A percentile compares a stretch with the other conserved stretches of the same genome.
phyloP scores from a whole-genome alignment of 2,329 filamentous ascomycete genomes.

The Venturia pyrina region DNA sequence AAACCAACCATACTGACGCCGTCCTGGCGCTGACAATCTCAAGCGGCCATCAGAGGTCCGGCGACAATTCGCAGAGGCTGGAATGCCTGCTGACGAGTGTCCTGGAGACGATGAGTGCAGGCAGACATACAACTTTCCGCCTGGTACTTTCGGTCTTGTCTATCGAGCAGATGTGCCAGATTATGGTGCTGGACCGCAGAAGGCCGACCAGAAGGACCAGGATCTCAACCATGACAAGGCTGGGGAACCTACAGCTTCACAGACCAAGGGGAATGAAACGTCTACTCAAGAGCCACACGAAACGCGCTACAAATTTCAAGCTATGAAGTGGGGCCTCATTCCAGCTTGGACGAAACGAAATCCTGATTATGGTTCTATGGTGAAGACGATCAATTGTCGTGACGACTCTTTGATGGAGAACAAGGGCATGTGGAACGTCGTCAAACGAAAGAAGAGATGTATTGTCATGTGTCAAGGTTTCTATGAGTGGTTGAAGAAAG shows the following conservation, averaged over 20 bases:
- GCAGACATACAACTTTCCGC: conserved; percentile 87
- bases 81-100: conserved; percentile 62
- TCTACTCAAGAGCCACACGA: conserved; percentile 18
- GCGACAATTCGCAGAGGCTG: conserved; percentile 59
- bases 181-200: conserved; percentile 38
- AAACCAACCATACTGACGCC: not conserved
- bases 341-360: conserved; percentile 87
- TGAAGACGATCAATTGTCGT: conserved; percentile 92
- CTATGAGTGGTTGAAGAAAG: conserved; percentile 88
- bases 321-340: conserved; percentile 93
- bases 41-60: conserved; percentile 71
- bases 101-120: conserved; percentile 61
- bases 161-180: conserved; percentile 68
- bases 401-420: conserved; percentile 71
- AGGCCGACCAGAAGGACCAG: conserved; percentile 13
- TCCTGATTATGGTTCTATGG: conserved; percentile 64
- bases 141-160: conserved; percentile 74
- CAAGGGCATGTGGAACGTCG: conserved; percentile 79
- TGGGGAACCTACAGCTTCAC: conserved; percentile 14
- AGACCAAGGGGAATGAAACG: conserved; percentile 14
- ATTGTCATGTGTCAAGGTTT: conserved; percentile 85
- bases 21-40: not conserved
- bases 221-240: conserved; percentile 18
- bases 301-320: conserved; percentile 69
- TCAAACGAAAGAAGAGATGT: conserved; percentile 85